Evolutionary conservation across 148 eudicot genomes (phyloP).

Genomic region (Rhododendron kiyosumense): DNA sequence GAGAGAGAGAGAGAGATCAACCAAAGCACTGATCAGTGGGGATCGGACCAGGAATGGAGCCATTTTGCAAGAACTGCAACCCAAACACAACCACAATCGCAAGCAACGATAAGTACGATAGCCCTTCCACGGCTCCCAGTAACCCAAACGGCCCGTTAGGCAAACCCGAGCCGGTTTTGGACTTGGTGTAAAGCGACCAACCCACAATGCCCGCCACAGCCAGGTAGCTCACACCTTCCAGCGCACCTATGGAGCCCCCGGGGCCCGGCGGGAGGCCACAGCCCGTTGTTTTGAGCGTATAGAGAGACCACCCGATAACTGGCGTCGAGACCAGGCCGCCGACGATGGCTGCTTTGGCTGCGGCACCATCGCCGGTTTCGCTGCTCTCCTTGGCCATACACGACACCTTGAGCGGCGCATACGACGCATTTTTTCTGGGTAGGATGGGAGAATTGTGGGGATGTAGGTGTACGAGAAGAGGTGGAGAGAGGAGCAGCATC

Average conservation of each 20-base stretch:
- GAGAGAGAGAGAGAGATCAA: conserved; percentile 17
- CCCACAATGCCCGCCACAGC: conserved; percentile 68
- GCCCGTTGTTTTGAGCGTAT: conserved; percentile 93
- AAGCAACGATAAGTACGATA: conserved; percentile 71
- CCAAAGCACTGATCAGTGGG: conserved; percentile 89
- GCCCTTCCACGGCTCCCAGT: conserved; percentile 90
- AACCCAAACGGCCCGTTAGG: conserved; percentile 89
- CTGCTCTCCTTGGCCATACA: conserved; percentile 52
- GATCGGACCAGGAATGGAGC: conserved; percentile 85
- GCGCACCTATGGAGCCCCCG: conserved; percentile 86
- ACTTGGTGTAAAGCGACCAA: conserved; percentile 88
- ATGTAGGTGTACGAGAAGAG: not conserved
- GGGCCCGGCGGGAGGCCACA: conserved; percentile 98
- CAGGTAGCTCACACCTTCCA: conserved; percentile 90
- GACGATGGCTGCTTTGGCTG: conserved; percentile 50
- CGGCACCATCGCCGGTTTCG: conserved; percentile 21
- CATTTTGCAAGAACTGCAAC: conserved; percentile 56
- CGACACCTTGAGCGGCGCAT: conserved; percentile 11
- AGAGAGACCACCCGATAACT: conserved; percentile 90
- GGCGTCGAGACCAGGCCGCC: conserved; percentile 69
- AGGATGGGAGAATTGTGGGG: not conserved
- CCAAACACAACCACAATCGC: conserved; percentile 85
- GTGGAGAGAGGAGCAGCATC: conserved; percentile 8
- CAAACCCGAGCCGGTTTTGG: conserved; percentile 82
- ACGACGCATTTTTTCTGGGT: not conserved